phyloP scores from a whole-genome alignment of 169 alveolate genomes.

The Eimeria maxima region DNA sequence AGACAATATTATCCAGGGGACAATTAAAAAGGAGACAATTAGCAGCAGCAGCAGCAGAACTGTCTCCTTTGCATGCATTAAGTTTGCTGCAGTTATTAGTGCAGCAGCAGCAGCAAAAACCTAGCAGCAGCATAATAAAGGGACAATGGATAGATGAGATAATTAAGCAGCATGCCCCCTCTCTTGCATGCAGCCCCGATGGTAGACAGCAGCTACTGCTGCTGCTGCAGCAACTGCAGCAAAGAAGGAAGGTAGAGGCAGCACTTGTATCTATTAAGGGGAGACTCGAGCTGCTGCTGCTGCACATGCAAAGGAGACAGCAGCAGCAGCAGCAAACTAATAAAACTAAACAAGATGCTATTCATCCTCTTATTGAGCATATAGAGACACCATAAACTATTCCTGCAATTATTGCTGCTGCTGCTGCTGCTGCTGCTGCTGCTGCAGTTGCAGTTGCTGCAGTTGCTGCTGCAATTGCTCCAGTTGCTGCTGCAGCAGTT shows the following conservation, averaged over 20 bases:
- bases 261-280: slow-evolving; percentile 68
- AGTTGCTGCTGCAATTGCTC: no score
- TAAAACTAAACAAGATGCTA: slow-evolving; percentile 20
- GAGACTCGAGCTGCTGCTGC: slow-evolving; percentile 69
- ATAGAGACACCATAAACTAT: neutral
- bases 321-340: neutral
- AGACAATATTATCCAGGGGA: neutral
- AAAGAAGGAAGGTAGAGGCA: slow-evolving; percentile 27
- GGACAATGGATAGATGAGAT: slow-evolving; percentile 74
- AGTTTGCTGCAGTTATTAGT: slow-evolving; percentile 69
- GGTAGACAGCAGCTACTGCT: slow-evolving; percentile 23
- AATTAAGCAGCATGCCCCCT: slow-evolving; percentile 71
- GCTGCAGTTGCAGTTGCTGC: no score
- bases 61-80: slow-evolving; percentile 52
- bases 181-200: neutral
- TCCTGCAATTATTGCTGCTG: no score
- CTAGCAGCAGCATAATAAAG: neutral
- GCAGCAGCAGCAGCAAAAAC: slow-evolving; percentile 71
- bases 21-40: slow-evolving; percentile 38
- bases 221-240: no score
- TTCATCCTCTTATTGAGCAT: slow-evolving; percentile 70
- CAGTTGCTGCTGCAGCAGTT: no score
- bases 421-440: no score
- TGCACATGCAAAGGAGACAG: slow-evolving; percentile 63
- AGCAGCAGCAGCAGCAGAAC: slow-evolving; percentile 61